A percentile compares a stretch with the other conserved stretches of the same genome.
phyloP scores from a whole-genome alignment of 2,329 filamentous ascomycete genomes.

The Cladosporium sp. region DNA sequence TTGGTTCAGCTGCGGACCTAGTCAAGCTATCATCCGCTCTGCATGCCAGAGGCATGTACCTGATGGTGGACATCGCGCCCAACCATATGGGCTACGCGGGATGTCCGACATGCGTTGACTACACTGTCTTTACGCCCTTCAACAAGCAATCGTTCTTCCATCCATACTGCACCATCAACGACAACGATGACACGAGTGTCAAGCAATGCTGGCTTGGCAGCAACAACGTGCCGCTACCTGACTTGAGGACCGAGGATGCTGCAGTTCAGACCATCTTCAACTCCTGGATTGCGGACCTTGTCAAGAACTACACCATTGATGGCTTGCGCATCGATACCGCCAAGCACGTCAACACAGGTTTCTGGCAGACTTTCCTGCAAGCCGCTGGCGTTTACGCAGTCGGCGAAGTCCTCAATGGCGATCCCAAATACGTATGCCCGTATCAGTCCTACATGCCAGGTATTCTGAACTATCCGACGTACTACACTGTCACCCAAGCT shows the following conservation, averaged over 20 bases:
- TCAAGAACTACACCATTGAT: constrained; percentile 43
- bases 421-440: constrained; percentile 31
- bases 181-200: constrained; percentile 41
- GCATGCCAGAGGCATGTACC: constrained; percentile 46
- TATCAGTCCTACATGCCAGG: constrained; percentile 36
- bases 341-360: constrained; percentile 36
- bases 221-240: constrained; percentile 46
- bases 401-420: constrained; percentile 35
- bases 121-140: constrained; percentile 40
- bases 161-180: constrained; percentile 57
- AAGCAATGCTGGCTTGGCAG: constrained; percentile 52
- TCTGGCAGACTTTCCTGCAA: constrained; percentile 33
- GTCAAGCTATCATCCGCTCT: constrained; percentile 44
- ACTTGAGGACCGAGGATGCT: constrained; percentile 46
- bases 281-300: constrained; percentile 41
- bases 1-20: constrained; percentile 47
- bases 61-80: constrained; percentile 52
- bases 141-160: constrained; percentile 47
- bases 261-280: constrained; percentile 41
- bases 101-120: constrained; percentile 22
- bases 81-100: constrained; percentile 40
- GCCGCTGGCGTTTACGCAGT: constrained; percentile 34
- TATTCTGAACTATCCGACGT: constrained; percentile 38
- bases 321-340: constrained; percentile 39
- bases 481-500: constrained; percentile 41